Base-by-base conservation (phyloP, 2,329 filamentous ascomycete genomes). In the Cryphonectria carpinicola region DNA sequence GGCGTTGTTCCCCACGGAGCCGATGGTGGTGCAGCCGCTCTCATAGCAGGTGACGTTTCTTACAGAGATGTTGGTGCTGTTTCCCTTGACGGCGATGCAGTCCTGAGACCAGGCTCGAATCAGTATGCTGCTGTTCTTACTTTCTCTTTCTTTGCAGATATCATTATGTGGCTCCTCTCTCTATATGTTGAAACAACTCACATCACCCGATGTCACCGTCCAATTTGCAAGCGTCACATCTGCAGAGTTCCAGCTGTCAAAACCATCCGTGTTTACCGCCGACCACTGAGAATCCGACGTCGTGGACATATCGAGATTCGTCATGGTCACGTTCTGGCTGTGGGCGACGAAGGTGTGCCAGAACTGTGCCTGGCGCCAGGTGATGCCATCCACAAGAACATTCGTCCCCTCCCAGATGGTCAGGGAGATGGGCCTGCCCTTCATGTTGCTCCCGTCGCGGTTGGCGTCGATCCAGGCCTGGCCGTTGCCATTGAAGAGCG, bases 261-360 rank as follows among this genome's bases (percentile, higher is more conserved):
- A 81, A 4, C 84, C 84, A 73, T 87, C 85, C 1, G 84, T 86
- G 71, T 86, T 86, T 19, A 84, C 81, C 1, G 84, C 84, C 52
- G 75, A 80, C 80, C 81, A 84, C 68, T 81, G 78, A 39, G 81
- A 82, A 67, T 80, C 80, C 46, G 81, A 84, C 2, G 80, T 83
- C 1, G 84, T 80, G 73, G 84, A 84, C 81, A 86, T 85, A 67
- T 84, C 83, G n/a, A 86, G 77, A 71, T 86, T 86, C 13, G 83
- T 85, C 80, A 87, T 84, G 14, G 84, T 85, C 67, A 86, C 79
- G 70, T 86, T 86, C 72, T 84, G 78, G 58, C 81, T 83, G 70
- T 85, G 78, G 25, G 83, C 83, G 11, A 83, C 78, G 72, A 83
- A 82, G 0, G 79, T 83, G 64, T 82, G 83, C 85, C 85, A 86